Percentiles rank a stretch among this genome's conserved stretches.
phyloP scores from a whole-genome alignment of 1,139 yeast genomes.

The Pichia sp. region DNA sequence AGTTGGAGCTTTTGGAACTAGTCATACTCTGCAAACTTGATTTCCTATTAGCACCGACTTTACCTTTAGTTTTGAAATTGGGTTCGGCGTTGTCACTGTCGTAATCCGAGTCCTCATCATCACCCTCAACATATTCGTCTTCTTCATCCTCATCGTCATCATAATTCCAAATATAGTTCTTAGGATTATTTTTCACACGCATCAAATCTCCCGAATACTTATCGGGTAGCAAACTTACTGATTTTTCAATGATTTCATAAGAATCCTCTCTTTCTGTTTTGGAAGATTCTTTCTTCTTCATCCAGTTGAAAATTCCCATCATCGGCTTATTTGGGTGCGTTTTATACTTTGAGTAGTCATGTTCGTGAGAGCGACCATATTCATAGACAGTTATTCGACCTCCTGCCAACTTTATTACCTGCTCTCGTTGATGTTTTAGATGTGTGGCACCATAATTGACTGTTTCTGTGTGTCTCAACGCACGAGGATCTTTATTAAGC shows the following conservation, averaged over 20 bases:
- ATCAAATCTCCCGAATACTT: constrained; percentile 32
- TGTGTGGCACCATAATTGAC: constrained; percentile 83
- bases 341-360: constrained; percentile 33
- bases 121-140: constrained; percentile 30
- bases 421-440: constrained; percentile 30
- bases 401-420: constrained; percentile 25
- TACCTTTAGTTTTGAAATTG: constrained; percentile 9
- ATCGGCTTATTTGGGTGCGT: constrained; percentile 31
- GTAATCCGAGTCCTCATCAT: constrained; percentile 28
- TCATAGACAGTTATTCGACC: constrained; percentile 31
- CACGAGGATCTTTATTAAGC: constrained; percentile 1
- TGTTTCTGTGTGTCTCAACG: constrained; percentile 28
- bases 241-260: constrained; percentile 31
- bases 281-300: constrained; percentile 28
- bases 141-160: constrained; percentile 34
- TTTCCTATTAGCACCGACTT: constrained; percentile 4
- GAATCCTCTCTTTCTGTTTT: constrained; percentile 26
- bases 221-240: constrained; percentile 38
- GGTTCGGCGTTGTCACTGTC: constrained; percentile 24
- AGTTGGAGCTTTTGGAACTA: constrained; percentile 11
- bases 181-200: constrained; percentile 35
- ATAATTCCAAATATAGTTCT: constrained; percentile 36
- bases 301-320: constrained; percentile 32
- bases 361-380: constrained; percentile 36
- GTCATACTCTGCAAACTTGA: constrained; percentile 9